Conservation (phyloP, 352 stramenopile species). For the Plasmopara halstedii region DNA sequence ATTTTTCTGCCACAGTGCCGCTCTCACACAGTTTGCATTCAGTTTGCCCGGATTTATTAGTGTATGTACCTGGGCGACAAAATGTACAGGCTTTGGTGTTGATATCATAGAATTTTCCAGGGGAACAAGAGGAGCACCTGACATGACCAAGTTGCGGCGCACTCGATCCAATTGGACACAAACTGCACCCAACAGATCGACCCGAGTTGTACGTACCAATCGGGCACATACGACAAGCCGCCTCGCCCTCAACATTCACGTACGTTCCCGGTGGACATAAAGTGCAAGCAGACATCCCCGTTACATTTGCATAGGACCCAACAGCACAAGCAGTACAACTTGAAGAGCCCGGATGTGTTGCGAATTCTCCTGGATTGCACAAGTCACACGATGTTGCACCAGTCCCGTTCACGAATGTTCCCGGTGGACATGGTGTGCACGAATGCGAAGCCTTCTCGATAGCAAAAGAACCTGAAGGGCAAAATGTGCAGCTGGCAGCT, state of each 20-base stretch:
- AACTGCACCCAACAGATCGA: conserved; percentile 21
- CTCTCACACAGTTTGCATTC: conserved; percentile 25
- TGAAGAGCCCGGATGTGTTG: conserved; percentile 11
- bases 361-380: conserved; percentile 39
- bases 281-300: conserved; percentile 7
- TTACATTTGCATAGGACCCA: conserved; percentile 22
- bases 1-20: conserved; percentile 25
- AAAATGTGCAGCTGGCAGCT: conserved; percentile 21
- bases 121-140: conserved; percentile 29
- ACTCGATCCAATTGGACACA: conserved; percentile 33
- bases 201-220: conserved; percentile 19
- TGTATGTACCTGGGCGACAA: conserved; percentile 33
- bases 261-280: conserved; percentile 28
- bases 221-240: conserved; percentile 40
- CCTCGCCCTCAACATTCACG: conserved; percentile 25
- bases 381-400: conserved; percentile 26
- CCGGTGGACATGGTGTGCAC: conserved; percentile 29
- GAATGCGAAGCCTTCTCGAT: conserved; percentile 19
- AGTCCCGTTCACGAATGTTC: conserved; percentile 22
- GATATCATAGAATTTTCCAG: conserved; percentile 34
- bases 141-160: conserved; percentile 26
- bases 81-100: conserved; percentile 18
- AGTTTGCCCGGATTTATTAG: conserved; percentile 8
- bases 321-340: conserved; percentile 22
- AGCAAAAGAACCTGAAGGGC: conserved; percentile 36